Percentiles rank a stretch among this genome's conserved stretches.
These are phyloP conservation scores for Codiaeum variegatum DNA, from an alignment of 441 rosid species.

Conservation along the genomic window DNA sequence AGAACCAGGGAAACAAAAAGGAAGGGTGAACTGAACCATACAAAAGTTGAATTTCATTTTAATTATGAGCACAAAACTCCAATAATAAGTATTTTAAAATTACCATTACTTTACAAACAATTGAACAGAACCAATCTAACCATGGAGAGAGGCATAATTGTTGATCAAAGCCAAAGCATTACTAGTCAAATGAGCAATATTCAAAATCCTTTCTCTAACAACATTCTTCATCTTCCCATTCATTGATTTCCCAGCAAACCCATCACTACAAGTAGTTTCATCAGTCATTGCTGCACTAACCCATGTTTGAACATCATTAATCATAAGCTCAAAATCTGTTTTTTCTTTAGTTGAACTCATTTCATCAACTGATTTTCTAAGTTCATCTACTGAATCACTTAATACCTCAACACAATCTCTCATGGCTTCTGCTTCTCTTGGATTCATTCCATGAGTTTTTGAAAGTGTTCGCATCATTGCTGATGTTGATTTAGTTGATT, in stretches of 20 bases:
- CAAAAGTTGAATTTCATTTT: background rate
- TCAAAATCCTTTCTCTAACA: conserved; percentile 42
- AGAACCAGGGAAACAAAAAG: too few species aligned
- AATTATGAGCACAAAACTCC: background rate
- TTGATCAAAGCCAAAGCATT: conserved; percentile 72
- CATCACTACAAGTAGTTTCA: conserved; percentile 65
- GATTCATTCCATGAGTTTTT: conserved; percentile 33
- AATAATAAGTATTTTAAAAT: too few species aligned
- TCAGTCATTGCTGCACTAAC: conserved; percentile 71
- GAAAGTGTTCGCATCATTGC: conserved; percentile 45
- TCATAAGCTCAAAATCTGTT: conserved; percentile 34
- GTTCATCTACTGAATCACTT: conserved; percentile 48
- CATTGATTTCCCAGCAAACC: conserved; percentile 43
- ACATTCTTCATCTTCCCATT: conserved; percentile 38
- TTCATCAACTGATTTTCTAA: conserved; percentile 52
- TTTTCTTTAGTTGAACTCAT: conserved; percentile 33
- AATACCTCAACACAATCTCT: conserved; percentile 67
- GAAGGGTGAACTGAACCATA: background rate
- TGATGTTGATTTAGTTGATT: conserved; percentile 44
- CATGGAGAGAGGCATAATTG: conserved; percentile 48
- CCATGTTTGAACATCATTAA: conserved; percentile 68
- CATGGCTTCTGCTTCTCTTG: conserved; percentile 52
- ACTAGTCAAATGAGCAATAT: conserved; percentile 61
- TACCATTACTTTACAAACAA: background rate
- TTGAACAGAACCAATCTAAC: conserved; percentile 14